Percentiles rank a stretch among this genome's conserved stretches.
Conservation (phyloP, 306 rosid species). For the Bauhinia variegata region DNA sequence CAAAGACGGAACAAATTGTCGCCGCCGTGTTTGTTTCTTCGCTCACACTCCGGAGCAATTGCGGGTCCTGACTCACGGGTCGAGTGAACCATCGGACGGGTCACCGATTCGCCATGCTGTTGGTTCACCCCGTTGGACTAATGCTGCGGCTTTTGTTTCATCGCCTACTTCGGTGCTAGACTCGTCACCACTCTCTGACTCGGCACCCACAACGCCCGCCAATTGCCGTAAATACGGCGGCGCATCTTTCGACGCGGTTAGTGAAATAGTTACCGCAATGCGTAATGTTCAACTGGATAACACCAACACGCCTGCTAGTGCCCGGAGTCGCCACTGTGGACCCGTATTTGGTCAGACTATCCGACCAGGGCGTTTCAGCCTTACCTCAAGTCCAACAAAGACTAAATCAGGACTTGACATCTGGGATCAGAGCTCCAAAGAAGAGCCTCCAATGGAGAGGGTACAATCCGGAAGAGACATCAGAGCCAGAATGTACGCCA, state of each 20-base stretch:
- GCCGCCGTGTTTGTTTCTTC: conserved; percentile 83
- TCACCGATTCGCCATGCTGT: conserved; percentile 33
- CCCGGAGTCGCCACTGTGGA: conserved; percentile 33
- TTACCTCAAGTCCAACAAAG: conserved; percentile 28
- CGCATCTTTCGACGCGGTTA: conserved; percentile 33
- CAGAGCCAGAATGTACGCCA: conserved; percentile 70
- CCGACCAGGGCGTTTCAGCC: conserved; percentile 42
- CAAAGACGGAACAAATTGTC: conserved; percentile 72
- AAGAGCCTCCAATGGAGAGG: conserved; percentile 79
- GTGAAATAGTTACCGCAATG: conserved; percentile 52
- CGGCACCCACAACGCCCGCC: conserved; percentile 60
- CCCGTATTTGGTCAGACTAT: conserved; percentile 35
- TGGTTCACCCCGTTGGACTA: conserved; percentile 7
- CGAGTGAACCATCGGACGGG: conserved; percentile 40
- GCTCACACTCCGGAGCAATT: conserved; percentile 86
- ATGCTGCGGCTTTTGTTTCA: conserved; percentile 29
- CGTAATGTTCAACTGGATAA: conserved; percentile 46
- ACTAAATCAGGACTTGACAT: conserved; percentile 28
- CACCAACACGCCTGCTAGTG: conserved; percentile 13
- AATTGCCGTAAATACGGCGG: conserved; percentile 27
- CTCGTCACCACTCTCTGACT: conserved; percentile 54
- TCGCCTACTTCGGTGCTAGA: conserved; percentile 70
- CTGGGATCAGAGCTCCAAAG: conserved; percentile 44
- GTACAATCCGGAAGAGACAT: conserved; percentile 78
- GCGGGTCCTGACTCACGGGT: conserved; percentile 45